phyloP scores from a whole-genome alignment of 2,329 filamentous ascomycete genomes.

The Cladosporium oxysporum region DNA sequence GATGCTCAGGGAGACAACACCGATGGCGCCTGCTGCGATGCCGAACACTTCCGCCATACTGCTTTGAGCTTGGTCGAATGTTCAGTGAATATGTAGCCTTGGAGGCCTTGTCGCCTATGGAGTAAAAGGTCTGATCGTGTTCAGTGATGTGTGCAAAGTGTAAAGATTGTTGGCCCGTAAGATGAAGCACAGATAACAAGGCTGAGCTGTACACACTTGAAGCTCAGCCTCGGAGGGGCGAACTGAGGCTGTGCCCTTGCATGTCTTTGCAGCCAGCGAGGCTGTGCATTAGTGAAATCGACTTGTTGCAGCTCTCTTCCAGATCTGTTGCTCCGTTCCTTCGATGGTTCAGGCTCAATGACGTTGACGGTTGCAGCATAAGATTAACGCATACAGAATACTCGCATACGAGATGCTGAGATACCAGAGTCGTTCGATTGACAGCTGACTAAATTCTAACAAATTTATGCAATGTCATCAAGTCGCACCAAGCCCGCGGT shows the following conservation, averaged over 20 bases:
- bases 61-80: background rate
- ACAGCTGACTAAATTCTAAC: background rate
- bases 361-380: background rate
- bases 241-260: background rate
- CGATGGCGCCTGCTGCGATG: background rate
- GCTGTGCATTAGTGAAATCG: background rate
- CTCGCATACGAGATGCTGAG: background rate
- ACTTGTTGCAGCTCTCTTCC: background rate
- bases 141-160: background rate
- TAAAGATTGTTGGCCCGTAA: background rate
- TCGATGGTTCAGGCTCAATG: background rate
- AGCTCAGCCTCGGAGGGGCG: background rate
- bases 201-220: background rate
- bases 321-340: background rate
- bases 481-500: background rate
- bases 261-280: background rate
- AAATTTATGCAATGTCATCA: background rate
- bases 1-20: background rate
- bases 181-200: background rate
- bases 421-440: background rate
- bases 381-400: background rate
- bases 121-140: background rate
- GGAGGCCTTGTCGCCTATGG: no score
- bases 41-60: slow-evolving; percentile 2
- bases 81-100: no score